phyloP scores from a whole-genome alignment of 1,284 basidiomycete species.

The Meira nashicola region DNA sequence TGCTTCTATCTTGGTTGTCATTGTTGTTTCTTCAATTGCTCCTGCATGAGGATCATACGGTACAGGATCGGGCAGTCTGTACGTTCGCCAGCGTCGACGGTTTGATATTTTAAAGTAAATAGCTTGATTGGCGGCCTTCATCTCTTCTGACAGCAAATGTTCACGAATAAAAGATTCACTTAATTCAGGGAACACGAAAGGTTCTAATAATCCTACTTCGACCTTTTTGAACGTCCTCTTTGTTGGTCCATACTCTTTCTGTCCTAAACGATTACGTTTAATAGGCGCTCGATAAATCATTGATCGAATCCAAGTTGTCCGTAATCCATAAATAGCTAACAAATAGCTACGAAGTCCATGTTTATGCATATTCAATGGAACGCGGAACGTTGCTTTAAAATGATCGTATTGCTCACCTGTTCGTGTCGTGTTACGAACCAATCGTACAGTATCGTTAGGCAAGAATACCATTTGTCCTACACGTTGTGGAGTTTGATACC shows the following conservation, averaged over 20 bases:
- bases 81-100: slow-evolving; percentile 13
- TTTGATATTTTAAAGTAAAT: slow-evolving; percentile 1
- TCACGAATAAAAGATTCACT: slow-evolving; percentile 5
- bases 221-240: slow-evolving; percentile 47
- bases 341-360: slow-evolving; percentile 84
- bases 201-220: slow-evolving; percentile 50
- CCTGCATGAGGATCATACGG: slow-evolving; percentile 7
- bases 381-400: slow-evolving; percentile 87
- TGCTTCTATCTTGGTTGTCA: background rate
- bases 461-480: slow-evolving; percentile 75
- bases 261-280: slow-evolving; percentile 17
- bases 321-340: slow-evolving; percentile 65
- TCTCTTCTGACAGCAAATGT: slow-evolving; percentile 6
- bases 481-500: slow-evolving; percentile 41
- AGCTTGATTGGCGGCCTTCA: slow-evolving; percentile 17
- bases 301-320: slow-evolving; percentile 88
- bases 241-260: slow-evolving; percentile 58
- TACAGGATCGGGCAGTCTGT: slow-evolving; percentile 18
- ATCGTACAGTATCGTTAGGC: slow-evolving; percentile 75
- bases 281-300: slow-evolving; percentile 64
- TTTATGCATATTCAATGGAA: slow-evolving; percentile 77
- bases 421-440: slow-evolving; percentile 78
- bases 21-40: background rate
- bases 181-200: slow-evolving; percentile 49
- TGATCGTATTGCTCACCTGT: slow-evolving; percentile 79